phyloP scores from a whole-genome alignment of 1,284 basidiomycete genomes.

The Ganoderma sinense region DNA sequence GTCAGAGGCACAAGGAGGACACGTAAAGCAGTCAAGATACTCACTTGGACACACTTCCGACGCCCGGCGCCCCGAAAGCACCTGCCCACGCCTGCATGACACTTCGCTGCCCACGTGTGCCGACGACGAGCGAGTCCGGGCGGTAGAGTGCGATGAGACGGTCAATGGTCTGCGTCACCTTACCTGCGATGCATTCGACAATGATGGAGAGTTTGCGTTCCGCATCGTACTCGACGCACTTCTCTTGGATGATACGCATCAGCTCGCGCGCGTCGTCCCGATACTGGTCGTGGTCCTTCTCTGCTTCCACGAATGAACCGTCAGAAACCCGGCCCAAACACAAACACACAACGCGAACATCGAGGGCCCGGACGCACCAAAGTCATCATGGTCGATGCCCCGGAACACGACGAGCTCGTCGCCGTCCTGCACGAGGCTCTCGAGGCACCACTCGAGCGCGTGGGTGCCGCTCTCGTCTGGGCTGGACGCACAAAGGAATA shows the following conservation, averaged over 20 bases:
- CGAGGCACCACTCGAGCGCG: conserved; percentile 91
- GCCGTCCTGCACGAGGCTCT: conserved; percentile 88
- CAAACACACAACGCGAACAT: not conserved
- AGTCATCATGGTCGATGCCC: conserved; percentile 87
- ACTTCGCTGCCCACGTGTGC: conserved; percentile 80
- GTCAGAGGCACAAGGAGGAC: conserved; percentile 1
- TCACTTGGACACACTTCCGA: conserved; percentile 73
- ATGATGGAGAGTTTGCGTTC: conserved; percentile 90
- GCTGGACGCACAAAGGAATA: conserved; percentile 91
- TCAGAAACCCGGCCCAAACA: not conserved
- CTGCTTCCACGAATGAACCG: conserved; percentile 39
- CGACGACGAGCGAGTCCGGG: conserved; percentile 94
- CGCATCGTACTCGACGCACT: conserved; percentile 82
- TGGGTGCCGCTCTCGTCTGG: conserved; percentile 87
- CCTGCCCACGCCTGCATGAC: conserved; percentile 65
- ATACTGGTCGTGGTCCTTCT: conserved; percentile 84
- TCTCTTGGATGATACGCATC: conserved; percentile 83
- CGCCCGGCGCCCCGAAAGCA: conserved; percentile 62
- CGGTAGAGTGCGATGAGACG: conserved; percentile 95
- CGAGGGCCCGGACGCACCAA: conserved; percentile 53
- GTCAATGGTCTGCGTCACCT: conserved; percentile 88
- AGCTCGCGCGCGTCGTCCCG: conserved; percentile 90
- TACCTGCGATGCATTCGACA: conserved; percentile 94
- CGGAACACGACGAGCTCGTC: conserved; percentile 95
- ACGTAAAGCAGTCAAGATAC: conserved; percentile 25